Base-by-base conservation (phyloP, 2,329 filamentous ascomycete genomes). In the Aspergillus pseudoterreus region DNA sequence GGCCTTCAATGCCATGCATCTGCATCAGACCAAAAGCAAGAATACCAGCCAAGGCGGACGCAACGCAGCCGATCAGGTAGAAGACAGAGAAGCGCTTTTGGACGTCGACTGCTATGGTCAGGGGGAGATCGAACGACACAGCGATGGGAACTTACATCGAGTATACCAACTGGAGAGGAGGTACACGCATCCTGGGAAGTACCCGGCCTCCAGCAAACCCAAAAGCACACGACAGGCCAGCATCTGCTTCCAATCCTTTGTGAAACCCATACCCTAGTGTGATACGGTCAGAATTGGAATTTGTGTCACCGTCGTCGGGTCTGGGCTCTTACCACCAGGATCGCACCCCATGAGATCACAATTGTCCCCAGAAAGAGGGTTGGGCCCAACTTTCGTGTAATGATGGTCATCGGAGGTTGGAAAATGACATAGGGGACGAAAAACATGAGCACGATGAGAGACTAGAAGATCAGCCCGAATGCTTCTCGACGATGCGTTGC, bases 141-240 rank as follows among this genome's bases (percentile, higher is more conserved):
- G 9, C 5, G 5, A 38, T 32, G 10, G 8, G 30, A 2, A 55
- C 62, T 57, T 47, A 64, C 63, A 67, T 42, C 68, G 60, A 0
- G 83, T 85, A 63, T 87, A 88, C 85, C 85, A 90, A 30, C 84
- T 87, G 54, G 82, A 85, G 15, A 90, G 77, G 4, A 90, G 73
- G 62, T 88, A 90, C 0, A 87, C 84, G 47, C 81, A 85, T 47
- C 82, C 81, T 0, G 85, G 85, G 68, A 89, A 90, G 69, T 86
- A 88, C 0, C 86, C 56, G 32, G 61, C 63, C 50, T 66, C 64
- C 30, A 66, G 33, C n/a, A 61, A 19, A 43, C 61, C 65, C 6
- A 66, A 56, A 6, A 66, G 48, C 15, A 60, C 49, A 30, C 62
- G 63, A 12, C 59, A 48, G 3, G 43, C 63, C 8, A 61, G 55